phyloP scores from a whole-genome alignment of 1,284 basidiomycete genomes.

The Ganoderma lucidum region DNA sequence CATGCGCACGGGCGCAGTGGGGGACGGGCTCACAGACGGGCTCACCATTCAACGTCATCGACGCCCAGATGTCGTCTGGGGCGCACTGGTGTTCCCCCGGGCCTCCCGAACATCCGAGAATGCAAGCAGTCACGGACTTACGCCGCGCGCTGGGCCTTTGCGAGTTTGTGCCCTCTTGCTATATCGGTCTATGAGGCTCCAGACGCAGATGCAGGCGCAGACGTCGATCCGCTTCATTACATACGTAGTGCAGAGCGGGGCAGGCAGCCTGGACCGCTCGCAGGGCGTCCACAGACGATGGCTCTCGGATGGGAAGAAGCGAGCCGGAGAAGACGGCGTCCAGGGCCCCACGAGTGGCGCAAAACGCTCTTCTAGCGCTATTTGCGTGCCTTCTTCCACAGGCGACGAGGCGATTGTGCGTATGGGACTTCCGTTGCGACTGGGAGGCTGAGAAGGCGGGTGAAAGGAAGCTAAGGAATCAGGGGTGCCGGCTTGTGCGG shows the following conservation, averaged over 20 bases:
- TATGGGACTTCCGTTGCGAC: constrained; percentile 8
- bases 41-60: background rate
- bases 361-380: constrained; percentile 17
- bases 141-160: background rate
- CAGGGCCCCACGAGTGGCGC: constrained; percentile 15
- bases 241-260: background rate
- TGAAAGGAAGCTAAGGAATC: constrained; percentile 13
- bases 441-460: constrained; percentile 5
- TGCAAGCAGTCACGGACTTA: background rate
- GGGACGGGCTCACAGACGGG: background rate
- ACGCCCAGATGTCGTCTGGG: background rate
- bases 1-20: background rate
- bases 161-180: background rate
- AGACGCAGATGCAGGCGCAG: constrained; percentile 13
- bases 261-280: constrained; percentile 6
- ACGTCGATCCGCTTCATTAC: constrained; percentile 26
- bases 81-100: background rate
- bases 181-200: background rate
- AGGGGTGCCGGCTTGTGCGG: constrained; percentile 18
- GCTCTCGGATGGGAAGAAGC: constrained; percentile 10
- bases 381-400: background rate
- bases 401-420: constrained; percentile 9
- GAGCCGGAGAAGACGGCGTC: constrained; percentile 14
- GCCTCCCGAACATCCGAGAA: constrained; percentile 5
- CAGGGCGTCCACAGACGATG: constrained; percentile 23